Base-by-base conservation (phyloP, 176 grass and related monocot species). In the Triticum dicoccoides region DNA sequence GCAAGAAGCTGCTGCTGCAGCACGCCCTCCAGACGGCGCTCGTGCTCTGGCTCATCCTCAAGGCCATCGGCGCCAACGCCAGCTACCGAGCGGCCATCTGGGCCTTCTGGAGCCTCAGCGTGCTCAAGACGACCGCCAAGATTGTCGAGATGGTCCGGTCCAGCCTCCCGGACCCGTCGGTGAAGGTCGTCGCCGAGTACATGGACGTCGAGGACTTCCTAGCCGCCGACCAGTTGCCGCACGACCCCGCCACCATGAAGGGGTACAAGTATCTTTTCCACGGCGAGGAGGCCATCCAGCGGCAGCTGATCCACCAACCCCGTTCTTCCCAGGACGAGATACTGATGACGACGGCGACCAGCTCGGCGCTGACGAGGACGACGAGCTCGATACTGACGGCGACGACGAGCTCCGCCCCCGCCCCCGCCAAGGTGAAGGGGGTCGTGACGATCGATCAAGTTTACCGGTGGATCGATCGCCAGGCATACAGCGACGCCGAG, bases 231-330 rank as follows among this genome's bases (percentile, higher is more conserved):
- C 54, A 24, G 8, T 66, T 29, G 15, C 52, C 32, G 20, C 5
- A 9, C 2, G 21, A 88, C 30, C 88, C 86, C 2, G 21, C 0
- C 15, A 90, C 72, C 8, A 91, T 93, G 92, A 37, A 2, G 42
- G 86, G 85, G 11, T 90, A 88, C 83, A 83, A 4, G 61, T 93
- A 93, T 52, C 78, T 93, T 61, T 87, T 93, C 73, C 86, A 93
- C 79, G 92, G 86, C 33, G 92, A 90, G 75, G 88, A 78, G 11
- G 38, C 64, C 33, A 85, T 73, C 82, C 9, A 64, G 54, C 70
- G 72, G 7, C 51, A 73, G 29, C 11, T 4, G 54, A 58, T 18
- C 18, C 54, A 58, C 18, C 54, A 18, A 21, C 18, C 54, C 18
- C 18, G 7, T 8, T 20, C 54, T 58, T 8, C 18, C 18, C 54